These are phyloP conservation scores for Davidsoniella australis DNA, from an alignment of 2,329 filamentous ascomycete species.

Conservation along the genomic window DNA sequence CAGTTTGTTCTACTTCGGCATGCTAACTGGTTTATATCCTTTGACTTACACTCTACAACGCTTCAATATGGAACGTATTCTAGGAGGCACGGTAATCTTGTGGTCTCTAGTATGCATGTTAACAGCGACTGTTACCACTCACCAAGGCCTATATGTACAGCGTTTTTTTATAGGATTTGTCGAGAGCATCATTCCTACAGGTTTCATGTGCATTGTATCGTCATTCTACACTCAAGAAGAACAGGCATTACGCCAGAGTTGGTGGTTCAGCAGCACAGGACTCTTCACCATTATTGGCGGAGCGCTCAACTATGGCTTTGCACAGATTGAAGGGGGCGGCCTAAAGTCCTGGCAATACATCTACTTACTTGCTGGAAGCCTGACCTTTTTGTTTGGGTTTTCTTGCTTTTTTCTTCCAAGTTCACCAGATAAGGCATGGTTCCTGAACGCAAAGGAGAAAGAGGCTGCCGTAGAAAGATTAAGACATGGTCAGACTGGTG, in stretches of 20 bases:
- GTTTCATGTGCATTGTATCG: slow-evolving; percentile 24
- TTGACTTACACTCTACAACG: slow-evolving; percentile 51
- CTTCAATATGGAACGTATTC: slow-evolving; percentile 25
- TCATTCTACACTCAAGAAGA: slow-evolving; percentile 49
- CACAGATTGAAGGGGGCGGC: slow-evolving; percentile 36
- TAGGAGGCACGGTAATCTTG: slow-evolving; percentile 44
- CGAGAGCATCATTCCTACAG: slow-evolving; percentile 30
- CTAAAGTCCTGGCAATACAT: slow-evolving; percentile 54
- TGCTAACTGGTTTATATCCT: slow-evolving; percentile 54
- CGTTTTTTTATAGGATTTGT: slow-evolving; percentile 47
- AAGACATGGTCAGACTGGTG: slow-evolving; percentile 43
- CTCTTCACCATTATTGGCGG: slow-evolving; percentile 47
- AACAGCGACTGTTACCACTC: slow-evolving; percentile 47
- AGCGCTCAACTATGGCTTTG: slow-evolving; percentile 49
- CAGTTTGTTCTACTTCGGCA: slow-evolving; percentile 42
- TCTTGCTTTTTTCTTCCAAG: slow-evolving; percentile 50
- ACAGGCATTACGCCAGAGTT: slow-evolving; percentile 46
- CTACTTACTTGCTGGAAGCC: slow-evolving; percentile 44
- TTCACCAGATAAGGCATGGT: slow-evolving; percentile 52
- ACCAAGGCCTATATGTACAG: slow-evolving; percentile 47
- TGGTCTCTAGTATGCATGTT: slow-evolving; percentile 53
- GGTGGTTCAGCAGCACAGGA: slow-evolving; percentile 47
- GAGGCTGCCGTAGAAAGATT: slow-evolving; percentile 48
- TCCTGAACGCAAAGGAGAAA: slow-evolving; percentile 44
- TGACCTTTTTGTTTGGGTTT: slow-evolving; percentile 48